These are phyloP conservation scores for Apiotrichum akiyoshidainum DNA, from an alignment of 1,284 basidiomycete species.

Conservation along the genomic window DNA sequence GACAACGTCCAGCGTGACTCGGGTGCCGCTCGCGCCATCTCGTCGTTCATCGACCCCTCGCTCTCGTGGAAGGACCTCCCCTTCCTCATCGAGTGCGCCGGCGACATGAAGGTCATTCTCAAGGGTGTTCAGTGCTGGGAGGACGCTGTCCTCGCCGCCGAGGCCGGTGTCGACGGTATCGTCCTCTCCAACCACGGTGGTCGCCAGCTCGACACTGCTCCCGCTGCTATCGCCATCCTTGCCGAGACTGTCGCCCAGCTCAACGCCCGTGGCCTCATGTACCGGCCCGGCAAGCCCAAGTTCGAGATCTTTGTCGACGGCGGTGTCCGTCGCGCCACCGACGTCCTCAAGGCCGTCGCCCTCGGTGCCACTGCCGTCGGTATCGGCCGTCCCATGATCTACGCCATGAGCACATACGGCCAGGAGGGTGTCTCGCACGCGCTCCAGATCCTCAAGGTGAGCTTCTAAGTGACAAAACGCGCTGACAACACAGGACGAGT, in stretches of 20 bases:
- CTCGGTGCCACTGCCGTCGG: conserved; percentile 78
- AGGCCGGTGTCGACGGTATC: conserved; percentile 73
- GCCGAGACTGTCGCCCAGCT: conserved; percentile 79
- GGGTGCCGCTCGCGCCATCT: conserved; percentile 89
- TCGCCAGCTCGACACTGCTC: conserved; percentile 84
- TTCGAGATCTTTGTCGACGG: conserved; percentile 92
- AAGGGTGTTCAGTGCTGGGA: conserved; percentile 95
- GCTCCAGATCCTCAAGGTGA: conserved; percentile 70
- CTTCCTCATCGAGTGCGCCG: conserved; percentile 86
- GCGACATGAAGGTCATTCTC: conserved; percentile 78
- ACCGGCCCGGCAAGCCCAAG: conserved; percentile 48
- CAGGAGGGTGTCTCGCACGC: conserved; percentile 72
- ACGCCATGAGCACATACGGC: conserved; percentile 86
- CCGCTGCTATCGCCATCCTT: conserved; percentile 84
- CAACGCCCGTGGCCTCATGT: conserved; percentile 60
- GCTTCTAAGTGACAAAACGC: conserved; percentile 22
- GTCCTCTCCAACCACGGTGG: conserved; percentile 63
- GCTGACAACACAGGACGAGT: conserved; percentile 66
- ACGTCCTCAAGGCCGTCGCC: conserved; percentile 88
- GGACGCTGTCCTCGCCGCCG: conserved; percentile 85
- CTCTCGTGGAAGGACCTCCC: conserved; percentile 80
- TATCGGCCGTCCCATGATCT: conserved; percentile 75
- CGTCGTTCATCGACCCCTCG: conserved; percentile 91
- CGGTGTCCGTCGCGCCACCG: conserved; percentile 83
- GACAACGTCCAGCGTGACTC: conserved; percentile 73